Evolutionary conservation across 2,329 filamentous ascomycete genomes (phyloP).

Genomic region (Beauveria medogensis): DNA sequence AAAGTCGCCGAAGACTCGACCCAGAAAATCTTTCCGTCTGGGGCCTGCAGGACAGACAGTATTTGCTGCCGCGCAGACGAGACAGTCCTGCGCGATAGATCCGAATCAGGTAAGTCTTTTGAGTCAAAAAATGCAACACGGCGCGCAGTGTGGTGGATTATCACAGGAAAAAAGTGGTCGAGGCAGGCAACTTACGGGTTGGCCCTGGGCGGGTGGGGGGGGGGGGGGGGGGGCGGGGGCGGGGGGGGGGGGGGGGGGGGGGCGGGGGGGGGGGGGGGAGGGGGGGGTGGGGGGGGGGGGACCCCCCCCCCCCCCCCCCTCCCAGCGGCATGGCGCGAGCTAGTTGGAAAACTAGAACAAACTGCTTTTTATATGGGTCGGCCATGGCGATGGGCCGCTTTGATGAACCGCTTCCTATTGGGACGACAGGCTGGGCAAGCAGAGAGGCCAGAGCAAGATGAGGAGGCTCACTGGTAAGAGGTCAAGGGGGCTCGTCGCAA

Average conservation of each 20-base stretch:
- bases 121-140: conserved; percentile 6
- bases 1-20: not conserved
- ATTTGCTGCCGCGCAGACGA: conserved; percentile 4
- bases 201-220: not conserved
- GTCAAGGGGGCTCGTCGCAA: not conserved
- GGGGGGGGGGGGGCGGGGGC: too few relatives aligned
- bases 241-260: too few relatives aligned
- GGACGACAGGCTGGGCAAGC: not conserved
- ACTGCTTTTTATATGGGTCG: not conserved
- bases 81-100: not conserved
- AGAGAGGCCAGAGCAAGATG: not conserved
- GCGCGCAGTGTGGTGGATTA: not conserved
- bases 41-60: not conserved
- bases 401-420: not conserved
- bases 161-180: not conserved
- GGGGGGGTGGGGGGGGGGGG: too few relatives aligned
- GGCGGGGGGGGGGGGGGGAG: too few relatives aligned
- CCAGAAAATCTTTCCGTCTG: not conserved
- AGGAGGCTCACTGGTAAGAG: not conserved
- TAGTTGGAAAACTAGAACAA: not conserved
- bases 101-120: conserved; percentile 9
- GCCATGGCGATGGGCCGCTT: not conserved
- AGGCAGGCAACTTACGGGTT: not conserved
- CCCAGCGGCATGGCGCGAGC: not conserved
- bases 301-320: too few relatives aligned